These are phyloP conservation scores for Backusella australiensis DNA, from an alignment of 192 early-diverging fungal species.

Conservation along the genomic window DNA sequence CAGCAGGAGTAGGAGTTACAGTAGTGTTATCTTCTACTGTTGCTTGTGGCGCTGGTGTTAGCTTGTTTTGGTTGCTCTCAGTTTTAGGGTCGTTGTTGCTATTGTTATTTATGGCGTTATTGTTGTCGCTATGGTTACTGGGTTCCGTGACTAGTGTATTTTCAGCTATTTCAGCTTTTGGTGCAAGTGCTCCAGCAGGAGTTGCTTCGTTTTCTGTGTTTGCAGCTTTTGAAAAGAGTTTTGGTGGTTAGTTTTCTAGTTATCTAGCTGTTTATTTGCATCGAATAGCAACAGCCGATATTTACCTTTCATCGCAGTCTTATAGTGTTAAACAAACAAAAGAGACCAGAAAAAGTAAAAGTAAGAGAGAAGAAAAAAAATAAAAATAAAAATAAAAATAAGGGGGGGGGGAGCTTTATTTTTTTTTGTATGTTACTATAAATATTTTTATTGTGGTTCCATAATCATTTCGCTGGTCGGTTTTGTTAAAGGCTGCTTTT, in stretches of 20 bases:
- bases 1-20: not conserved
- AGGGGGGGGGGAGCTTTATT: slow-evolving; percentile 6
- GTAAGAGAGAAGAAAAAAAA: not conserved
- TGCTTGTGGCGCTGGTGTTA: not conserved
- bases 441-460: not conserved
- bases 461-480: not conserved
- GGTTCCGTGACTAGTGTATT: not conserved
- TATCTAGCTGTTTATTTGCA: not conserved
- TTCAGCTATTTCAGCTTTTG: not conserved
- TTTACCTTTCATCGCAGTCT: not conserved
- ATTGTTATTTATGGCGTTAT: not conserved
- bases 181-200: slow-evolving; percentile 5
- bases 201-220: slow-evolving; percentile 4
- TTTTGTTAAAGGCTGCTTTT: not conserved
- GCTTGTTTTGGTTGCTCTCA: not conserved
- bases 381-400: not conserved
- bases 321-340: not conserved
- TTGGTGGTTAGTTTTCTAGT: not conserved
- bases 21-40: not conserved
- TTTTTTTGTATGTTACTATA: not conserved
- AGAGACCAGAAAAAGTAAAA: not conserved
- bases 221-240: not conserved
- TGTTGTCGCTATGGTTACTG: not conserved
- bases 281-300: not conserved
- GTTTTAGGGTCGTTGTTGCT: not conserved